Base-by-base conservation (phyloP, 495 filamentous ascomycete genomes). In the Alectoria sarmentosa region DNA sequence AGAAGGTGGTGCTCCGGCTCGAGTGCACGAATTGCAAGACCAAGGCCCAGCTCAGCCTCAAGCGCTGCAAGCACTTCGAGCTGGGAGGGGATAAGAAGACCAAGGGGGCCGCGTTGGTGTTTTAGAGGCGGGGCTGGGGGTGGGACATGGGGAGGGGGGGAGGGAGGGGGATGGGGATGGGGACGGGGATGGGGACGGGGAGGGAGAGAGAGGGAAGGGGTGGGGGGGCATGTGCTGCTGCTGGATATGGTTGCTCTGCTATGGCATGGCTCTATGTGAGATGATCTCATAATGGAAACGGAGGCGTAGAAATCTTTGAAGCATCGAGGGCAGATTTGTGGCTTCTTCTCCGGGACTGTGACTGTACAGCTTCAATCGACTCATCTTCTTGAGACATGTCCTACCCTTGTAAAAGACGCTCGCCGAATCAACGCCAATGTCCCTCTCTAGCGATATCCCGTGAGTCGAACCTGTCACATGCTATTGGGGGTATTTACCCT, bases 71-170 rank as follows among this genome's bases (percentile, higher is more conserved):
- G 48, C 67, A 69, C 52, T 69, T 69, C 32, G 67, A 69, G 59
- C 37, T 69, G 30, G 67, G 67, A 46, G 95, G 95, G 83, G 95
- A 99, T 88, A 99, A 99, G 91, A 99, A 99, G 91, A 99, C 95
- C 76, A 99, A 99, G 90, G 95, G 95, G 88, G 94, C 94, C 74
- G 95, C 95, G 72, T 85, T 99, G 74, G 95, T 99, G 72, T 99
- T 98, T 84, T 99, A 94, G 83, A 76, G 71, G 62, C 26, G 37
- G 19, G 6, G 23, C 58, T 9, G 58, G 37, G 57, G 28, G 26
- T 19, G 37, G 60, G 2, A n/a, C 37, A n/a, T 49, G 58, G 54
- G 30, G 58, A 11, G 49, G 17, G 34, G 32, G 34, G 46, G 34
- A 1, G 44, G 14, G 60, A 26, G n/a, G 3, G n/a, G 60, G 41